Evolutionary conservation across 2,329 filamentous ascomycete genomes (phyloP).

Genomic region (Colletotrichum truncatum): DNA sequence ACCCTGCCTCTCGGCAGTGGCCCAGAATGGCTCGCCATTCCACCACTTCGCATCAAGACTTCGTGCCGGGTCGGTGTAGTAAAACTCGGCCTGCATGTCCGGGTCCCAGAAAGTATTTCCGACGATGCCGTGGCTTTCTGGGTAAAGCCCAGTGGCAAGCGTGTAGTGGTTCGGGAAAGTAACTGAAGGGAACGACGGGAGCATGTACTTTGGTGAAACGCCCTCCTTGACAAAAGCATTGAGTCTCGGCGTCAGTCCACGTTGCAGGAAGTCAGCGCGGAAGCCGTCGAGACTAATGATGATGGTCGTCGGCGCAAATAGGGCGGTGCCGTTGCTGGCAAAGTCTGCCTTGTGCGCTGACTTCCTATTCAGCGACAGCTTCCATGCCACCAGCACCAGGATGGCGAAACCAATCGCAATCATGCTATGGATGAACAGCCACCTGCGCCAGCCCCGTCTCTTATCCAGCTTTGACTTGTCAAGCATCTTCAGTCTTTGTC

Average conservation of each 20-base stretch:
- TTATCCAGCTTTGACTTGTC: conserved; percentile 58
- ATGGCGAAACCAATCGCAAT: conserved; percentile 65
- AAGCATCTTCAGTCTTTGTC: conserved; percentile 59
- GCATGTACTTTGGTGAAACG: conserved; percentile 91
- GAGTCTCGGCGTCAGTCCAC: conserved; percentile 84
- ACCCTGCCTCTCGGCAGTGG: conserved; percentile 85
- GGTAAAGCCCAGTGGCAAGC: conserved; percentile 89
- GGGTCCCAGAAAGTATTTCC: conserved; percentile 97
- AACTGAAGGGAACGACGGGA: conserved; percentile 92
- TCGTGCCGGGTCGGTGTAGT: conserved; percentile 79
- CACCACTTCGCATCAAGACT: conserved; percentile 93
- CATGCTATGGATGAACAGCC: conserved; percentile 61
- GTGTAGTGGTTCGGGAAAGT: conserved; percentile 98
- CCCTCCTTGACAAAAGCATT: conserved; percentile 82
- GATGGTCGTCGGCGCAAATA: conserved; percentile 92
- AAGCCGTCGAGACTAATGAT: conserved; percentile 96
- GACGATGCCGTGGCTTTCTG: conserved; percentile 91
- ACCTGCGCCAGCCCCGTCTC: conserved; percentile 62
- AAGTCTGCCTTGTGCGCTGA: conserved; percentile 43
- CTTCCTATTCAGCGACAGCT: conserved; percentile 59
- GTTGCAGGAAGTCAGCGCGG: conserved; percentile 89
- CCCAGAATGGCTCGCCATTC: conserved; percentile 94
- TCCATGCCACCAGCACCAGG: conserved; percentile 66
- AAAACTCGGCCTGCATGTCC: conserved; percentile 79
- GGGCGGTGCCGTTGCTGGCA: conserved; percentile 83